phyloP scores from a whole-genome alignment of 1,139 yeast genomes.

The Geotrichum restrictum region DNA sequence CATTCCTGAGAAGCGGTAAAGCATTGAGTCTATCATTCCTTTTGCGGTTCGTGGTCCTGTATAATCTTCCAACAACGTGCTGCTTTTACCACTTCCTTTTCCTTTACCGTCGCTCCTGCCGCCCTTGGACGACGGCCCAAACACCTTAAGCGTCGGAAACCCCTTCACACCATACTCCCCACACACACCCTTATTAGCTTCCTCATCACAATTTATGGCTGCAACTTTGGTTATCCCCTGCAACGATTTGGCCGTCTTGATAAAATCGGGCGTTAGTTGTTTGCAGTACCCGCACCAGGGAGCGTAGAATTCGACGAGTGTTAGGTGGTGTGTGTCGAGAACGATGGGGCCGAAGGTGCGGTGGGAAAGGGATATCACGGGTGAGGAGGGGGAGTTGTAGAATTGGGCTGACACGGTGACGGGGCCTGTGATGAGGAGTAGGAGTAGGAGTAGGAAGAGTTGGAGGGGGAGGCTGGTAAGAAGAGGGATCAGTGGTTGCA shows the following conservation, averaged over 20 bases:
- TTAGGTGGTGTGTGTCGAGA: constrained; percentile 64
- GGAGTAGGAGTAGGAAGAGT: no score
- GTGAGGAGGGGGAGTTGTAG: constrained; percentile 42
- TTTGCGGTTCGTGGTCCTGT: constrained; percentile 63
- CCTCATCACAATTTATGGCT: constrained; percentile 81
- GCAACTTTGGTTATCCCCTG: constrained; percentile 67
- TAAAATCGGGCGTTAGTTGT: constrained; percentile 59
- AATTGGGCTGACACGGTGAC: constrained; percentile 29
- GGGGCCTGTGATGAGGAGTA: not conserved
- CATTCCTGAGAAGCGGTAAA: constrained; percentile 9
- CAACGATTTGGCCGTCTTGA: constrained; percentile 59
- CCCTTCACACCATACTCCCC: constrained; percentile 64
- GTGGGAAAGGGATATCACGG: constrained; percentile 54
- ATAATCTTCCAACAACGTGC: constrained; percentile 58
- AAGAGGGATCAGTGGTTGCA: no score
- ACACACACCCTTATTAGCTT: constrained; percentile 64
- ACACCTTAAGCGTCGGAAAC: constrained; percentile 76
- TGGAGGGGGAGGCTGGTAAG: no score
- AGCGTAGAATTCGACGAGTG: constrained; percentile 89
- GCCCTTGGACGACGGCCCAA: constrained; percentile 53
- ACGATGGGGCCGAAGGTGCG: constrained; percentile 63
- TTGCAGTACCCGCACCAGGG: constrained; percentile 96
- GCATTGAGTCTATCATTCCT: constrained; percentile 49
- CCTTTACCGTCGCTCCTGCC: constrained; percentile 28
- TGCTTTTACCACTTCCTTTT: constrained; percentile 20